Percentiles rank a stretch among this genome's conserved stretches.
phyloP scores from a whole-genome alignment of 2,329 filamentous ascomycete genomes.

The Calcarisporium arbuscula region DNA sequence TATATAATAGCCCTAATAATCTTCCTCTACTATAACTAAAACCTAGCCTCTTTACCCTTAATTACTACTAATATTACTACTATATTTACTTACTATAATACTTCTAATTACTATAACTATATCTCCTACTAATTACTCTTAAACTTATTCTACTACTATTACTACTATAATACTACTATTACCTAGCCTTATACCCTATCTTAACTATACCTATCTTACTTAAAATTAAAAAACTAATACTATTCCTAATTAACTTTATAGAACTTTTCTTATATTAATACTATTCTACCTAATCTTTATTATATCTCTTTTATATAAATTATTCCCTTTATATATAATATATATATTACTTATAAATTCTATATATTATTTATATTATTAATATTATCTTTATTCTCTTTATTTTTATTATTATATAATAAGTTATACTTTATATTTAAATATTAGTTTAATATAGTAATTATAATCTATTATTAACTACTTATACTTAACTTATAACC shows the following conservation, averaged over 20 bases:
- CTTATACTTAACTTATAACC: neutral
- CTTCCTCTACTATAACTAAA: neutral
- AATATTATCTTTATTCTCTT: neutral
- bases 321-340: neutral
- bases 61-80: neutral
- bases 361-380: neutral
- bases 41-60: neutral
- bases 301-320: constrained; percentile 1
- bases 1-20: neutral
- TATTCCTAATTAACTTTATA: neutral
- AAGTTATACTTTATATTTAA: neutral
- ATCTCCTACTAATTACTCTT: neutral
- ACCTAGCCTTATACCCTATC: neutral
- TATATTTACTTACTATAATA: neutral
- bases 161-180: neutral
- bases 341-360: neutral
- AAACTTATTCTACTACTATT: neutral
- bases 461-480: neutral
- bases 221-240: neutral
- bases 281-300: neutral
- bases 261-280: constrained; percentile 1
- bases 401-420: neutral
- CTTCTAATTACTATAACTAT: neutral
- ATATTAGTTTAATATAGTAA: neutral
- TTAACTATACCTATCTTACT: neutral